A percentile compares a stretch with the other conserved stretches of the same genome.
These are phyloP conservation scores for Parvularia atlantis DNA, from an alignment of 78 protist species.

Conservation along the genomic window DNA sequence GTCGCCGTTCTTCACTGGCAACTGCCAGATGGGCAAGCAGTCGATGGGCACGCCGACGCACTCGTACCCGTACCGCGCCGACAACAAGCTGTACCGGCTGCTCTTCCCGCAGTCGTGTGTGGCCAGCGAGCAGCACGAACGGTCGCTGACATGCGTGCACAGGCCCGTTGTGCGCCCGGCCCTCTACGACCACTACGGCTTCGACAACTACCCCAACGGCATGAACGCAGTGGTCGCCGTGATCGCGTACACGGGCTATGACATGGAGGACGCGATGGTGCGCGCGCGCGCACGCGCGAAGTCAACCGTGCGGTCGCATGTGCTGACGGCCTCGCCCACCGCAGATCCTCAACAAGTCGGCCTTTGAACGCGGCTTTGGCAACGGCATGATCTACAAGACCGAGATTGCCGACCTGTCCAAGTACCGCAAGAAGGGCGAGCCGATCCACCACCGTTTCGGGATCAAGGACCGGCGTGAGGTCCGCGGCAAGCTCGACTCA, in stretches of 20 bases:
- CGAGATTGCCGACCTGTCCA: slow-evolving; percentile 32
- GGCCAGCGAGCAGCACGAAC: not conserved
- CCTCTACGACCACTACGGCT: slow-evolving; percentile 31
- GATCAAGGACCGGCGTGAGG: not conserved
- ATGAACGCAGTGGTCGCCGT: slow-evolving; percentile 94
- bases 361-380: slow-evolving; percentile 90
- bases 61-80: slow-evolving; percentile 69
- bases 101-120: slow-evolving; percentile 58
- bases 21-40: slow-evolving; percentile 85
- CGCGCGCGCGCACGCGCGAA: not conserved
- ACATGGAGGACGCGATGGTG: slow-evolving; percentile 78
- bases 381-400: slow-evolving; percentile 74
- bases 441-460: slow-evolving; percentile 3
- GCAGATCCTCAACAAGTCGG: slow-evolving; percentile 81
- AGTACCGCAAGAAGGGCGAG: not conserved
- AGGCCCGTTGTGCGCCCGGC: slow-evolving; percentile 26
- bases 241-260: slow-evolving; percentile 94
- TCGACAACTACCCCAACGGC: slow-evolving; percentile 92
- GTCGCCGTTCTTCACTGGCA: not conserved
- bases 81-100: slow-evolving; percentile 86
- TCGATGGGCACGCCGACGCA: slow-evolving; percentile 91
- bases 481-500: not conserved
- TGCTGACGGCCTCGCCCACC: slow-evolving; percentile 81
- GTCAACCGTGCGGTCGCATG: too few relatives aligned
- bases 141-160: not conserved